A percentile compares a stretch with the other conserved stretches of the same genome.
Conservation (phyloP, 768 basidiomycete species). For the Trametopsis cervina region DNA sequence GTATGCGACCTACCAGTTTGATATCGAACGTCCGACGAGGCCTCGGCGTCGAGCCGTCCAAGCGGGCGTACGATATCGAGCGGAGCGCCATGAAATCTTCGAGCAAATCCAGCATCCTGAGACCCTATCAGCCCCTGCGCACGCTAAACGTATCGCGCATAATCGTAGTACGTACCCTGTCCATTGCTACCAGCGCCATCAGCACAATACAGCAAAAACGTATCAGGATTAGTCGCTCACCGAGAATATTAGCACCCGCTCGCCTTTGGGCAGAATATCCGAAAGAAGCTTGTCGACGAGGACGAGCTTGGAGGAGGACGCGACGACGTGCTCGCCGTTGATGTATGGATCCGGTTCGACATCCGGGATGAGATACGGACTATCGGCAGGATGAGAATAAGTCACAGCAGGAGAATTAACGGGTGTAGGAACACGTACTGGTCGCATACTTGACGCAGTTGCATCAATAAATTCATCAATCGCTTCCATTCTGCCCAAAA, state of each 20-base stretch:
- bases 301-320: conserved; percentile 49
- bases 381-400: conserved; percentile 15
- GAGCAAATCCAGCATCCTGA: conserved; percentile 59
- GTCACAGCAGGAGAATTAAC: neutral
- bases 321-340: conserved; percentile 49
- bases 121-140: no score
- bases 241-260: conserved; percentile 64
- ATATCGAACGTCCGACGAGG: conserved; percentile 54
- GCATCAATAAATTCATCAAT: conserved; percentile 65
- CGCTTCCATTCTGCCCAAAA: conserved; percentile 41
- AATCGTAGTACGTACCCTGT: conserved; percentile 30
- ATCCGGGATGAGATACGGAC: conserved; percentile 46
- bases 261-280: conserved; percentile 50
- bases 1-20: conserved; percentile 38
- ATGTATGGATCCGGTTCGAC: conserved; percentile 43
- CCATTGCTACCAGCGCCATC: conserved; percentile 41
- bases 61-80: conserved; percentile 49
- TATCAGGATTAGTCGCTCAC: conserved; percentile 24
- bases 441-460: conserved; percentile 64
- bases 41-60: conserved; percentile 49
- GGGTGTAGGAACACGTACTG: conserved; percentile 42
- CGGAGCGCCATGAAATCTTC: conserved; percentile 62
- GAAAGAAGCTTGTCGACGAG: conserved; percentile 52
- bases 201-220: conserved; percentile 5
- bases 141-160: neutral